Percentiles rank a stretch among this genome's conserved stretches.
phyloP scores from a whole-genome alignment of 345 rosid species.

The Eucalyptus regnans region DNA sequence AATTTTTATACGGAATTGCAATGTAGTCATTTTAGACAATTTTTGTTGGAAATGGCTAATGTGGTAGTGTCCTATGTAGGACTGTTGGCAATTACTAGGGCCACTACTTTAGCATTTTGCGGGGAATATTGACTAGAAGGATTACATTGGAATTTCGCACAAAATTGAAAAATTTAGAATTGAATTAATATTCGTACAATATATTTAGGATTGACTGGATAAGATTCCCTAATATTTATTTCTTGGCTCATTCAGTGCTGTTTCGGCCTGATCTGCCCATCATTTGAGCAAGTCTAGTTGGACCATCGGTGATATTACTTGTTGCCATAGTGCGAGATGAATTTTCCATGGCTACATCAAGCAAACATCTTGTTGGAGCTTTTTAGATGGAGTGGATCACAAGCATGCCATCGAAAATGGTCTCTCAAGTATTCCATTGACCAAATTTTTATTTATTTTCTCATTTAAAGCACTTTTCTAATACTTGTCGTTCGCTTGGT shows the following conservation, averaged over 20 bases:
- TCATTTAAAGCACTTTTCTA: background rate
- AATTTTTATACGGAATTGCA: background rate
- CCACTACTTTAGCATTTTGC: background rate
- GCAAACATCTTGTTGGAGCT: background rate
- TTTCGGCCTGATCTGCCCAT: background rate
- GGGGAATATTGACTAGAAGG: accelerated
- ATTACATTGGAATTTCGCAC: background rate
- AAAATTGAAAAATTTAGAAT: background rate
- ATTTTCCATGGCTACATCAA: background rate
- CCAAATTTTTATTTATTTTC: background rate
- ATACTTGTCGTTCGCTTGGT: background rate
- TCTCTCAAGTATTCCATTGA: background rate
- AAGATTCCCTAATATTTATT: background rate
- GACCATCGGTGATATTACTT: background rate
- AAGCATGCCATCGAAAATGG: background rate
- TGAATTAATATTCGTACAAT: accelerated
- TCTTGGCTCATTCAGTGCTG: background rate
- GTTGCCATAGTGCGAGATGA: background rate
- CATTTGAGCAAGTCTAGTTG: background rate
- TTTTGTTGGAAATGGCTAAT: background rate
- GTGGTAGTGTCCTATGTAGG: background rate
- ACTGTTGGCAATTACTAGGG: background rate
- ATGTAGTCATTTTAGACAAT: accelerated
- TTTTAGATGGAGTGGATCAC: background rate
- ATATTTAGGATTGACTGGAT: background rate